A percentile compares a stretch with the other conserved stretches of the same genome.
Evolutionary conservation across 352 stramenopile species (phyloP).

Genomic region (Phytopythium delawarense): DNA sequence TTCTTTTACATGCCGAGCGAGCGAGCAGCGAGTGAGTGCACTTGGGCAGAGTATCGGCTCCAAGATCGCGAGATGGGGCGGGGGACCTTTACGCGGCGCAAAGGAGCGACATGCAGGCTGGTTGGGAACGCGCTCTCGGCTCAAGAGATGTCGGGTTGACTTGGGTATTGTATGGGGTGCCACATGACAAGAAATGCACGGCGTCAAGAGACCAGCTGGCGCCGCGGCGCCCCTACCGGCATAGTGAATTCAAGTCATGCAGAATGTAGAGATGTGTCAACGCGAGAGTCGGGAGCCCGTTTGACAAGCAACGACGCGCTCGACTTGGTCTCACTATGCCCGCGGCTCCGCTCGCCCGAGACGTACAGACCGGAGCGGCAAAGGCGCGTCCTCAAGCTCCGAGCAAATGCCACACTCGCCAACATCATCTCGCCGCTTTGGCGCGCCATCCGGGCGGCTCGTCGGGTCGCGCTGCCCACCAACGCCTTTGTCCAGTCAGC

Average conservation of each 20-base stretch:
- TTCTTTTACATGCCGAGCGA: too few relatives aligned
- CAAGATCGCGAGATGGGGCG: slow-evolving; percentile 1
- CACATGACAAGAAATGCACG: not conserved
- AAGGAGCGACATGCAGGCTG: slow-evolving; percentile 4
- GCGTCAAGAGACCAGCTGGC: slow-evolving; percentile 1
- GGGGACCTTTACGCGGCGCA: slow-evolving; percentile 5
- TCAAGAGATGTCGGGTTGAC: not conserved
- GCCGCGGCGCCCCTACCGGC: not conserved
- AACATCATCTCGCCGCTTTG: not conserved
- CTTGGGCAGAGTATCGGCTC: not conserved
- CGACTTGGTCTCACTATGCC: not conserved
- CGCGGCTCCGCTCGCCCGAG: not conserved
- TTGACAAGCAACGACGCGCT: not conserved
- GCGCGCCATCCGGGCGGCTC: not conserved
- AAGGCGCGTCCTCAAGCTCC: not conserved
- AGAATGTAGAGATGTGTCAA: slow-evolving; percentile 2
- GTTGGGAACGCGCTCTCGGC: slow-evolving; percentile 5
- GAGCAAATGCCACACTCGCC: not conserved
- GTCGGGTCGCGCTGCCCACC: not conserved
- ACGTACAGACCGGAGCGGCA: not conserved
- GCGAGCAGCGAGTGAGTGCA: not conserved
- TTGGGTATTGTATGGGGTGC: slow-evolving; percentile 1
- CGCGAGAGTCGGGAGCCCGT: not conserved
- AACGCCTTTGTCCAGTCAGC: not conserved
- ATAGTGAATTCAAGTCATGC: not conserved